Conservation (phyloP, 2,329 filamentous ascomycete genomes). For the Fusarium subtropicale region DNA sequence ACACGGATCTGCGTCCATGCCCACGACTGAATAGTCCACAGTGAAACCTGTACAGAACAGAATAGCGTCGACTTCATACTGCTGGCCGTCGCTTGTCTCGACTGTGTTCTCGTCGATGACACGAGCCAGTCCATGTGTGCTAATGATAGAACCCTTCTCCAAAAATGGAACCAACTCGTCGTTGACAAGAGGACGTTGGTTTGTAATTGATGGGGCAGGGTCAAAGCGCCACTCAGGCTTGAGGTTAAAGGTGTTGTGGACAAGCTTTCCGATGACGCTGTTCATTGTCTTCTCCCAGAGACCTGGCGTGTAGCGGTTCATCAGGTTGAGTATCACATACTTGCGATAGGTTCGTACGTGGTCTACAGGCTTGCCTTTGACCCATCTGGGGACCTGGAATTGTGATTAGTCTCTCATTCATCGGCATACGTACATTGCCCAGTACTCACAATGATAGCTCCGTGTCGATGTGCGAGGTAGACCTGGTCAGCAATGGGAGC, state of each 20-base stretch:
- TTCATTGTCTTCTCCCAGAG: constrained; percentile 19
- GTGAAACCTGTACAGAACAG: constrained; percentile 15
- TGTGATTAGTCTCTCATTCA: neutral
- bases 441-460: constrained; percentile 6
- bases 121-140: constrained; percentile 1
- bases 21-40: constrained; percentile 8
- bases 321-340: constrained; percentile 12
- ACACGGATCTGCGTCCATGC: constrained; percentile 3
- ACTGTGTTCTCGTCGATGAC: constrained; percentile 9
- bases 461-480: constrained; percentile 8
- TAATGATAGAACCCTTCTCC: constrained; percentile 4
- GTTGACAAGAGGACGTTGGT: constrained; percentile 14
- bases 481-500: constrained; percentile 5
- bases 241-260: constrained; percentile 4
- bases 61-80: constrained; percentile 11
- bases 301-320: constrained; percentile 2
- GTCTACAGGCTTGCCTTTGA: constrained; percentile 12
- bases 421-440: neutral
- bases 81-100: constrained; percentile 4
- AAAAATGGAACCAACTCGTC: constrained; percentile 6
- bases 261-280: constrained; percentile 13
- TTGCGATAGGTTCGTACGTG: constrained; percentile 13
- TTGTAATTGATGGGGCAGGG: constrained; percentile 12
- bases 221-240: constrained; percentile 14
- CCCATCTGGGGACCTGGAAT: constrained; percentile 2